Evolutionary conservation across 1,139 yeast species (phyloP), one percentile per base, ranked within the genome.

Genomic region (Wickerhamiella pararugosa): DNA sequence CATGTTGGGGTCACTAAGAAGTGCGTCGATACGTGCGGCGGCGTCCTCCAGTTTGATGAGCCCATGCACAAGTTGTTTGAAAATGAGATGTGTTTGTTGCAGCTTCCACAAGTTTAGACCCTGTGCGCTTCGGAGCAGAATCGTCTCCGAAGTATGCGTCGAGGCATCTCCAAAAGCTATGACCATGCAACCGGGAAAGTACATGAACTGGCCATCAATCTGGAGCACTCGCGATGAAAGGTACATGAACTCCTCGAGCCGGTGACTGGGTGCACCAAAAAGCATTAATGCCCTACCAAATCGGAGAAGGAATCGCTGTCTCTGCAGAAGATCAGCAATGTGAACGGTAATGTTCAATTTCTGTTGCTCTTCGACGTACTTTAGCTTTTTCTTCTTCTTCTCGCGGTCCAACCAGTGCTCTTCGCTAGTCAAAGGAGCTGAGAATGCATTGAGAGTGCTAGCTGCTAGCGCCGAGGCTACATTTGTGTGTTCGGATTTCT

Each of bases 211-310:
- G 1, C 92, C 94, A 58, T 86, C 95, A 45, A 86, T 81, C 56
- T 83, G 94, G 47, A 87, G 66, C 5, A 83, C 94, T 45, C 93
- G 69, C 25, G 93, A 76, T 0, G 95, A 84, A 87, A 82, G 79
- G 30, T 76, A 70, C 81, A 87, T 75, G 59, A 83, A 86, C 56
- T 86, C 96, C 58, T 87, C 96, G 43, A 87, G 64, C 53, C 96
- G 71, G 58, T 87, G 96, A 0, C 95, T 83, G 5, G 97, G 97
- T 0, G 96, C 96, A 15, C 97, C 97, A 55, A 73, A 87, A 47
- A 82, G 62, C 96, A 87, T 86, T 43, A 86, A 66, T 0, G 94
- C 93, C 42, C 81, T 74, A 58, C 96, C 86, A 67, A 86, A 70
- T 37, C 90, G 69, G 54, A 86, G 63, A 45, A 87, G 77, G 54